Conservation (phyloP, 345 rosid genomes). For the Geranium rotundifolium region DNA sequence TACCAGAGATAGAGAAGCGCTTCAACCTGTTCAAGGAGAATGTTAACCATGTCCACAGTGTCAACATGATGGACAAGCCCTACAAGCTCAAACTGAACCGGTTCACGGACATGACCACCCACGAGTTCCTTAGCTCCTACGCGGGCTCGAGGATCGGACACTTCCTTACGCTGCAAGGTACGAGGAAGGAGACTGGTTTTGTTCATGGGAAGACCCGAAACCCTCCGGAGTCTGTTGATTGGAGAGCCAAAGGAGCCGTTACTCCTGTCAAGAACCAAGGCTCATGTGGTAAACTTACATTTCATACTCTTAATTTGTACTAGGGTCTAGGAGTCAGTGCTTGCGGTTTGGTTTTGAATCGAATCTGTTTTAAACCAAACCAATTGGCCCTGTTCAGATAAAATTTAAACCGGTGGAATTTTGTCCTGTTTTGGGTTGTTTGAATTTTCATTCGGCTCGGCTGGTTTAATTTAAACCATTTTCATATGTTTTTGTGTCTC, state of each 20-base stretch:
- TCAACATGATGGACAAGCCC: conserved; percentile 57
- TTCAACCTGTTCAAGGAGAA: conserved; percentile 75
- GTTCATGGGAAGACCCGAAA: conserved; percentile 33
- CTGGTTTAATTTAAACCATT: no score
- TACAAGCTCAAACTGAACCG: conserved; percentile 77
- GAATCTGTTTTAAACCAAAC: no score
- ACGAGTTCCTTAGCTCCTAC: conserved; percentile 46
- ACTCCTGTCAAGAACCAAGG: conserved; percentile 28
- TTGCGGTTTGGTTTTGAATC: no score
- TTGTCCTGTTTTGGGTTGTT: no score
- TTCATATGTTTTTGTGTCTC: no score
- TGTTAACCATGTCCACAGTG: conserved; percentile 53
- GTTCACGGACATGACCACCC: conserved; percentile 80
- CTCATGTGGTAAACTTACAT: conserved; percentile 14
- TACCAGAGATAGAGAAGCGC: conserved; percentile 48
- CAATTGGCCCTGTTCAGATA: no score
- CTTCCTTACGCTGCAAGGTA: conserved; percentile 46
- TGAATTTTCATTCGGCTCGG: no score
- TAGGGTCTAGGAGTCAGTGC: no score
- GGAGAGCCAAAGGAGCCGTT: conserved; percentile 33
- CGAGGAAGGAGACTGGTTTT: conserved; percentile 33
- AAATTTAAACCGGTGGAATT: no score
- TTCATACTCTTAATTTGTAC: no score
- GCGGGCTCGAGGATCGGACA: conserved; percentile 71
- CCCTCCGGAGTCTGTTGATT: conserved; percentile 24